phyloP scores from a whole-genome alignment of 164 flowering plant species.

The Annona cherimola region DNA sequence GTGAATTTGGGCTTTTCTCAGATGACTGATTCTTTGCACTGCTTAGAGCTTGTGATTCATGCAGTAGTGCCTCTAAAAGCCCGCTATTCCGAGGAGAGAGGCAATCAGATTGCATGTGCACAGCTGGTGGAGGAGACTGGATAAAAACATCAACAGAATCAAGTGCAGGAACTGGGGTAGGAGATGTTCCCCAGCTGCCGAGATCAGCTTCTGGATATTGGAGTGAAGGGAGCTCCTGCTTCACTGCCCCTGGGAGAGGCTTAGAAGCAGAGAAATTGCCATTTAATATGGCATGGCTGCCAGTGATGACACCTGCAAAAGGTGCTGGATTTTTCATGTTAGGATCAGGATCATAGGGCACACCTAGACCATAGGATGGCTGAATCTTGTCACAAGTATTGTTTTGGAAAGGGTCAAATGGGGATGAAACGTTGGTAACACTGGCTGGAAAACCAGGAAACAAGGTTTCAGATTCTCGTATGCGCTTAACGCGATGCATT shows the following conservation, averaged over 20 bases:
- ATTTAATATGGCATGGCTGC: constrained; percentile 75
- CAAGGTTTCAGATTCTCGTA: constrained; percentile 37
- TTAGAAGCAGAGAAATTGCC: constrained; percentile 85
- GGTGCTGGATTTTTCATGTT: constrained; percentile 12
- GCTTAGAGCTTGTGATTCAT: constrained; percentile 37
- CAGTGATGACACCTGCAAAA: constrained; percentile 29
- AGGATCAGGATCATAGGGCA: constrained; percentile 36
- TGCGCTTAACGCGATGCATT: constrained; percentile 47
- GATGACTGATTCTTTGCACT: constrained; percentile 41
- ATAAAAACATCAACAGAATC: constrained; percentile 27
- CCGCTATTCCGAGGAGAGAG: constrained; percentile 59
- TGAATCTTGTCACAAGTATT: constrained; percentile 31
- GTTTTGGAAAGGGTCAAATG: constrained; percentile 40
- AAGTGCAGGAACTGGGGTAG: constrained; percentile 16
- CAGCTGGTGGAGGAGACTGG: constrained; percentile 27
- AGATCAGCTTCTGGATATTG: constrained; percentile 75
- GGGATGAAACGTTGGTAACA: constrained; percentile 26
- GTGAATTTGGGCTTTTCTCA: constrained; percentile 45
- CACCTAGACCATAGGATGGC: constrained; percentile 35
- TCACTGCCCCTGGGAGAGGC: constrained; percentile 60
- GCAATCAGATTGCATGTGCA: constrained; percentile 37
- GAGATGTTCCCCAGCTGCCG: constrained; percentile 47
- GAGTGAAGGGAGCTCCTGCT: constrained; percentile 99
- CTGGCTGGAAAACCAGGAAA: constrained; percentile 30
- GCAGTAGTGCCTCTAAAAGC: constrained; percentile 57